A percentile compares a stretch with the other conserved stretches of the same genome.
phyloP scores from a whole-genome alignment of 306 rosid species.

The Fagus crenata region DNA sequence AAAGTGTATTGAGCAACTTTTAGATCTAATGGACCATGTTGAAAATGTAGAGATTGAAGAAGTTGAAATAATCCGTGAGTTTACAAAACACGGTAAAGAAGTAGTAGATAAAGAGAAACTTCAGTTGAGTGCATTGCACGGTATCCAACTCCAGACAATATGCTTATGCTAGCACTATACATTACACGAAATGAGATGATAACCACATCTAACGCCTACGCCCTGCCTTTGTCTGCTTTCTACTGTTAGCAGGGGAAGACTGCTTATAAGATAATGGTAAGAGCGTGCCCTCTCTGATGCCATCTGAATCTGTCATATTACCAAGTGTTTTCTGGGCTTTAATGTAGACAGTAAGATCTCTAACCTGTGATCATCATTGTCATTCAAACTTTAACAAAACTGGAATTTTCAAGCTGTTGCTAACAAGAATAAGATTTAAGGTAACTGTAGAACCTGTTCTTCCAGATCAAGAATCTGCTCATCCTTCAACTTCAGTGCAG shows the following conservation, averaged over 20 bases:
- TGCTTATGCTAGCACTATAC: neutral
- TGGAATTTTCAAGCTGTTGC: neutral
- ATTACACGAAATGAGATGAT: neutral
- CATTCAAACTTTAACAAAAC: conserved; percentile 24
- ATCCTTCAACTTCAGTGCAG: conserved; percentile 42
- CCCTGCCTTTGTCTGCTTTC: conserved; percentile 60
- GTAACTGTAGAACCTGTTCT: conserved; percentile 71
- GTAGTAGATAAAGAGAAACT: too few relatives aligned
- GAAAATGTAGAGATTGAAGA: too few relatives aligned
- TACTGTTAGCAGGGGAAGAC: conserved; percentile 53
- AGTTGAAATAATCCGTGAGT: too few relatives aligned
- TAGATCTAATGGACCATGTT: too few relatives aligned
- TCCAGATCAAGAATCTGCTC: conserved; percentile 71
- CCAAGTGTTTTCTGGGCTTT: conserved; percentile 75
- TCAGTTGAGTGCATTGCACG: too few relatives aligned
- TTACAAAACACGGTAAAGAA: too few relatives aligned
- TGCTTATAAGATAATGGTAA: conserved; percentile 69
- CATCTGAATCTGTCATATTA: conserved; percentile 63
- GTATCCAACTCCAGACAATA: neutral
- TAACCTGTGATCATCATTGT: conserved; percentile 55
- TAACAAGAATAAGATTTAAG: conserved; percentile 16
- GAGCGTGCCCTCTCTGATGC: conserved; percentile 76
- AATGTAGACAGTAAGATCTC: conserved; percentile 73
- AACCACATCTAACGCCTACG: conserved; percentile 56
- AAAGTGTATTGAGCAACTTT: too few relatives aligned